A percentile compares a stretch with the other conserved stretches of the same genome.
Evolutionary conservation across 1,284 basidiomycete species (phyloP).

Genomic region (Melampsora abietis-canadensis): DNA sequence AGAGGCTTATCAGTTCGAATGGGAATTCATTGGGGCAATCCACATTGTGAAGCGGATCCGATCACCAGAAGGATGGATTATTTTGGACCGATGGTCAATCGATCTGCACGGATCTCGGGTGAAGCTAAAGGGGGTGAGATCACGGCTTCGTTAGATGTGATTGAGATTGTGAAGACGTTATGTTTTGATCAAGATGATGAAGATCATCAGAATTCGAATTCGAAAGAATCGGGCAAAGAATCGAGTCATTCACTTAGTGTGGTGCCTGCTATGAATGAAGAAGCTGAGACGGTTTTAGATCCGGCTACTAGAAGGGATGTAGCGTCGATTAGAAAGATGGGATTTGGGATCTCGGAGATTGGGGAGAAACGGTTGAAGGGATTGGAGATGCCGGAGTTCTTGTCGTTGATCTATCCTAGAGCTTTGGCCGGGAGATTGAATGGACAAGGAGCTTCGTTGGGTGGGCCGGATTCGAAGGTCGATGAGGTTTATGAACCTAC

Average conservation of each 20-base stretch:
- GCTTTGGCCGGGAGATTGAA: constrained; percentile 68
- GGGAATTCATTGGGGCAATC: constrained; percentile 91
- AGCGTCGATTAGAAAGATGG: constrained; percentile 71
- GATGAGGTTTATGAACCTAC: constrained; percentile 53
- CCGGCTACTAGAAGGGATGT: constrained; percentile 55
- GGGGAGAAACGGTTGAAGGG: constrained; percentile 93
- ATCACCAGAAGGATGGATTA: constrained; percentile 92
- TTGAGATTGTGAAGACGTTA: constrained; percentile 68
- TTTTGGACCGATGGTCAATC: constrained; percentile 54
- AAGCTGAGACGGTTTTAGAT: constrained; percentile 52
- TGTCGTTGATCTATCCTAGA: constrained; percentile 79
- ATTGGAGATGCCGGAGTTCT: constrained; percentile 71
- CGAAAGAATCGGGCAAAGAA: constrained; percentile 35
- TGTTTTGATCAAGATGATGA: constrained; percentile 52
- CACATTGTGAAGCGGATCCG: constrained; percentile 87
- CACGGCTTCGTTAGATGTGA: constrained; percentile 83
- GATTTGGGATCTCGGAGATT: constrained; percentile 69
- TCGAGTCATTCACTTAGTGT: constrained; percentile 58
- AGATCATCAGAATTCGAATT: constrained; percentile 44
- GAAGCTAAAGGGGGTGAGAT: constrained; percentile 90
- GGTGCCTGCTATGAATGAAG: constrained; percentile 45
- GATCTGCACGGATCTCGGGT: constrained; percentile 78
- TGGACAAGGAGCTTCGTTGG: constrained; percentile 37
- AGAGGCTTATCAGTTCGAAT: constrained; percentile 91
- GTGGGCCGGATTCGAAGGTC: constrained; percentile 39